Conservation (phyloP, 768 basidiomycete species). For the Trametes maxima region DNA sequence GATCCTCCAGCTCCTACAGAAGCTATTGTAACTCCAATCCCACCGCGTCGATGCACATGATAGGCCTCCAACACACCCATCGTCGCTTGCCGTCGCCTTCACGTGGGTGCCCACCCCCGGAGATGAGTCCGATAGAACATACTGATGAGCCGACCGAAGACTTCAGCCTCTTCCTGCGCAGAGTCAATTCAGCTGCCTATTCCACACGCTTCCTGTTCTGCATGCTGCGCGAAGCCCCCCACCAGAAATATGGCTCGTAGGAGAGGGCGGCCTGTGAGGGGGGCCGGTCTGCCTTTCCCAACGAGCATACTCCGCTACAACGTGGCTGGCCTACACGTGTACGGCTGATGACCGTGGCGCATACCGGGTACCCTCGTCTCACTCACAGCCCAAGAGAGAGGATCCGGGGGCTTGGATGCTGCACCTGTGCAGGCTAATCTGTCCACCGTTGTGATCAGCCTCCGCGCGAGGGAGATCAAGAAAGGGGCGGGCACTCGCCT, state of each 20-base stretch:
- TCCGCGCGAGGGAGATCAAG: background rate
- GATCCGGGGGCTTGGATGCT: background rate
- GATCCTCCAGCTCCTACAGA: background rate
- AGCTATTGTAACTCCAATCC: background rate
- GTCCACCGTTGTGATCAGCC: background rate
- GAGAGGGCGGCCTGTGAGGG: background rate
- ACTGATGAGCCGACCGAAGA: constrained; percentile 7
- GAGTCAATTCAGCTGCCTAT: background rate
- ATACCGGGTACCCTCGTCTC: background rate
- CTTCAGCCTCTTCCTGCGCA: background rate
- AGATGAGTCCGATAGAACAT: constrained; percentile 6
- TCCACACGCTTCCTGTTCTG: background rate
- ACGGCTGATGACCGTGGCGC: constrained; percentile 20
- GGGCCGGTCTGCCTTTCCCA: constrained; percentile 12
- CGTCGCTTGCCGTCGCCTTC: constrained; percentile 8
- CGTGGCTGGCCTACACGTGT: constrained; percentile 20
- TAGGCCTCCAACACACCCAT: background rate
- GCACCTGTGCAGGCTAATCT: constrained; percentile 4
- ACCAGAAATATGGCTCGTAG: background rate
- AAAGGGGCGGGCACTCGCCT: background rate
- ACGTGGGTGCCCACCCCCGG: background rate
- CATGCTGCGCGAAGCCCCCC: background rate
- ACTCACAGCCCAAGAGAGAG: constrained; percentile 7
- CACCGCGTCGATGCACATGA: constrained; percentile 3
- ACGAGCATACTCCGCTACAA: constrained; percentile 11